phyloP scores from a whole-genome alignment of 495 filamentous ascomycete genomes.

The Tuber umbilicatum region DNA sequence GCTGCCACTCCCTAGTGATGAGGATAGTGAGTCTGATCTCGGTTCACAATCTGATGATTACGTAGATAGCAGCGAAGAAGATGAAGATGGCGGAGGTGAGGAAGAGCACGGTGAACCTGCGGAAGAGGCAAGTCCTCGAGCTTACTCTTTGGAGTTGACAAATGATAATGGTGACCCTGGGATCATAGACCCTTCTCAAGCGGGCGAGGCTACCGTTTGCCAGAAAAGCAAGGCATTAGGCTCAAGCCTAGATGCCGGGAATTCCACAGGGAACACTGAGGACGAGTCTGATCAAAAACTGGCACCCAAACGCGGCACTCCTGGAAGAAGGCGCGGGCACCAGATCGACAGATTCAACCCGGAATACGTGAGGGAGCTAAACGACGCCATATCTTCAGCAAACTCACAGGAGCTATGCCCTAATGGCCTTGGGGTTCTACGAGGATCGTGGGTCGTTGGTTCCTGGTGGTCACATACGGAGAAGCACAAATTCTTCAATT shows the following conservation, averaged over 20 bases:
- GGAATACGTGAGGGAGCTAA: slow-evolving; percentile 57
- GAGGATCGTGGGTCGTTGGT: slow-evolving; percentile 21
- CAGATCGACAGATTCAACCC: slow-evolving; percentile 45
- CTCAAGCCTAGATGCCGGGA: background rate
- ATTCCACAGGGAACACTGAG: background rate
- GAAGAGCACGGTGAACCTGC: background rate
- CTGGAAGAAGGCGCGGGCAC: slow-evolving; percentile 16
- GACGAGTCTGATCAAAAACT: background rate
- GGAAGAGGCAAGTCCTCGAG: slow-evolving; percentile 1
- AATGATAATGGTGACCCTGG: slow-evolving; percentile 3
- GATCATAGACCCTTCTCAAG: slow-evolving; percentile 4
- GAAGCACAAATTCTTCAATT: slow-evolving; percentile 62
- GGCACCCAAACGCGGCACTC: background rate
- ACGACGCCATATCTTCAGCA: slow-evolving; percentile 50
- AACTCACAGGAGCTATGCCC: slow-evolving; percentile 35
- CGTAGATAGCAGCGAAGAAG: background rate
- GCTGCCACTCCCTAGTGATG: background rate
- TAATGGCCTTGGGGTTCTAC: background rate
- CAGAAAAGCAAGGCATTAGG: background rate
- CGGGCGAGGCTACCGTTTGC: background rate
- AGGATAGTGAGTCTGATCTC: background rate
- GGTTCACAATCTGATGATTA: background rate
- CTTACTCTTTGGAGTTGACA: background rate
- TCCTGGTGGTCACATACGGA: slow-evolving; percentile 60
- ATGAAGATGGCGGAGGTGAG: slow-evolving; percentile 5